Conservation (phyloP, 495 filamentous ascomycete species). For the Hypoxylon intermedium region DNA sequence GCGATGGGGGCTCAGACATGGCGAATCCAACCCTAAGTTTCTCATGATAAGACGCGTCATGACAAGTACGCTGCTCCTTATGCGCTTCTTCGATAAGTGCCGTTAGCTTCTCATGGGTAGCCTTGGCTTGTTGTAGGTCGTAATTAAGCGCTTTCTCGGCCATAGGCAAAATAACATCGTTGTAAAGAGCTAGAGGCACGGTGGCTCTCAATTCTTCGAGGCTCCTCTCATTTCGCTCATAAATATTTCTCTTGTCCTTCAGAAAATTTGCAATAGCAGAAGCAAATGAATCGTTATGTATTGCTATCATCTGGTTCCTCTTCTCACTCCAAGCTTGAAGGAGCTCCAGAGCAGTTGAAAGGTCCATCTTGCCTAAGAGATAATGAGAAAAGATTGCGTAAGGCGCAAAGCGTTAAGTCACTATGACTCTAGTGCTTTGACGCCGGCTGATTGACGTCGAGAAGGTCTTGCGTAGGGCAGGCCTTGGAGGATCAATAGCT, state of each 20-base stretch:
- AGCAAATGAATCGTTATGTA: conserved; percentile 3
- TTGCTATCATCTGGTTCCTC: conserved; percentile 2
- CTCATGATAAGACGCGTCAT: conserved; percentile 7
- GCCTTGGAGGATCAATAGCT: too few species aligned
- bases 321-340: conserved; percentile 6
- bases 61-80: conserved; percentile 2
- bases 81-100: too few species aligned
- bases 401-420: too few species aligned
- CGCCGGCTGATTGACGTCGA: too few species aligned
- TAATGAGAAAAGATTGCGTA: too few species aligned
- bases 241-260: conserved; percentile 8
- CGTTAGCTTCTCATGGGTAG: not conserved
- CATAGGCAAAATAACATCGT: conserved; percentile 20
- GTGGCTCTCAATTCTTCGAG: conserved; percentile 6
- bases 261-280: conserved; percentile 3
- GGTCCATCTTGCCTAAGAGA: conserved; percentile 27
- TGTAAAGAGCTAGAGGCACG: conserved; percentile 9
- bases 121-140: conserved; percentile 7
- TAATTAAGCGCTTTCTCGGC: conserved; percentile 20
- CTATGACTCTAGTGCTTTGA: too few species aligned
- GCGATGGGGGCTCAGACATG: not conserved
- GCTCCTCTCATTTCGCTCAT: not conserved
- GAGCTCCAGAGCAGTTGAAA: not conserved
- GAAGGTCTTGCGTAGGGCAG: too few species aligned
- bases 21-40: not conserved